Evolutionary conservation across 306 rosid species (phyloP), one percentile per base, ranked within the genome.

Genomic region (Ormosia emarginata): DNA sequence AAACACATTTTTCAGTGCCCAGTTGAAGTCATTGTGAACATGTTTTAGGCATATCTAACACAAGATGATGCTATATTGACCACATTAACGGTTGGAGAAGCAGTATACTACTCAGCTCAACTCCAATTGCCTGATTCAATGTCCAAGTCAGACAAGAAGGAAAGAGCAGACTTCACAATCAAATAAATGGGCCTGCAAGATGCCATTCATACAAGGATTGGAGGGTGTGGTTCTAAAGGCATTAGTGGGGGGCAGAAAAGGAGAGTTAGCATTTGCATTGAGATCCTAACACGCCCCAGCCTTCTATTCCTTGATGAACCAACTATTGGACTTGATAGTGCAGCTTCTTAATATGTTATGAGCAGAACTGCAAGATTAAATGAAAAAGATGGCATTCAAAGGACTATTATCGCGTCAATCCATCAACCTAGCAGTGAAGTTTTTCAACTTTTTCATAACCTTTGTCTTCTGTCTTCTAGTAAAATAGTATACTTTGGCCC

Each of bases 321-420:
- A 24, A 24, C 24, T 24, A 24, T 0, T 24, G 24, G 24, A 24
- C 24, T 24, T 24, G 24, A 24, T 24, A 88, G 93, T 29, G 91
- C 93, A 3, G 91, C 93, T 2, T 90, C 90, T 9, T 88, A 71
- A n/a, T 84, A 86, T 49, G 93, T 90, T 6, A 88, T 90, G 91
- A 86, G 87, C 34, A 69, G 90, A 77, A 86, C 88, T 11, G 88
- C 91, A 3, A 24, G 69, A 55, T 34, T 74, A 4, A 71, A 75
- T 18, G 30, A 63, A 34, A 74, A n/a, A 53, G 85, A 53, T 57
- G 87, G 82, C 9, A 56, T 58, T 49, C 14, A 50, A 17, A 84
- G 85, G 49, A 90, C 89, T 13, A 63, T 86, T 8, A 37, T 88
- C 32, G 86, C 85, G 14, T 86, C 94, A 24, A 24, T 24, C 24